These are phyloP conservation scores for Pyrus bretschneideri DNA, from an alignment of 306 rosid genomes.

Conservation along the genomic window DNA sequence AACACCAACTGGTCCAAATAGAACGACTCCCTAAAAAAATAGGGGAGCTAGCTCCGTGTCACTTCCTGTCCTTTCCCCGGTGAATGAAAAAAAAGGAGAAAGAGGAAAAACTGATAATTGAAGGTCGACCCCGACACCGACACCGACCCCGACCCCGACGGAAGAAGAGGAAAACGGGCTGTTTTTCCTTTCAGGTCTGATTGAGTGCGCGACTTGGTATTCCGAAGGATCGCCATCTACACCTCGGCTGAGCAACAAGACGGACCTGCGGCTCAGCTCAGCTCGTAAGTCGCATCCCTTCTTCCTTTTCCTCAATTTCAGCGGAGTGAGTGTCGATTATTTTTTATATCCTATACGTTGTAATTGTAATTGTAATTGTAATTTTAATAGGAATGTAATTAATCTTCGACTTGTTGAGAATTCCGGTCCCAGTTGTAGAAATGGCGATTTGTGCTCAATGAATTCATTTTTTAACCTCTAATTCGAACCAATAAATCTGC, in stretches of 20 bases:
- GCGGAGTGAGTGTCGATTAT: neutral
- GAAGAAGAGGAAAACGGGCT: constrained; percentile 1
- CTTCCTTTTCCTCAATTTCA: neutral
- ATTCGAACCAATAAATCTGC: constrained; percentile 1
- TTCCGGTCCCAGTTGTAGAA: neutral
- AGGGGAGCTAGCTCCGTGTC: neutral
- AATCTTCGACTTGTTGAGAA: neutral
- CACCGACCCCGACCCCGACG: neutral
- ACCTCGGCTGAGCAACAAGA: neutral
- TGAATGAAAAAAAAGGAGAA: neutral
- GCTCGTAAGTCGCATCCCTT: constrained; percentile 11
- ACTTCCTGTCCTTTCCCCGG: neutral
- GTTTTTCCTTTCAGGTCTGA: constrained; percentile 7
- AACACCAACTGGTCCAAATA: neutral
- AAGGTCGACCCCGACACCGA: neutral
- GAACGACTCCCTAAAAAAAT: neutral
- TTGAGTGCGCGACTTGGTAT: constrained; percentile 8
- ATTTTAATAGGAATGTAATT: neutral
- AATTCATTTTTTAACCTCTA: neutral
- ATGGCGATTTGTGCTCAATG: neutral
- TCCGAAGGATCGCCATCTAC: constrained; percentile 4
- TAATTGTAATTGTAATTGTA: neutral
- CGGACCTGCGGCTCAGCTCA: constrained; percentile 10
- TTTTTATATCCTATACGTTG: neutral
- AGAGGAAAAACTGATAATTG: neutral